Base-by-base conservation (phyloP, 2,329 filamentous ascomycete species). In the Dendryphion nanum region DNA sequence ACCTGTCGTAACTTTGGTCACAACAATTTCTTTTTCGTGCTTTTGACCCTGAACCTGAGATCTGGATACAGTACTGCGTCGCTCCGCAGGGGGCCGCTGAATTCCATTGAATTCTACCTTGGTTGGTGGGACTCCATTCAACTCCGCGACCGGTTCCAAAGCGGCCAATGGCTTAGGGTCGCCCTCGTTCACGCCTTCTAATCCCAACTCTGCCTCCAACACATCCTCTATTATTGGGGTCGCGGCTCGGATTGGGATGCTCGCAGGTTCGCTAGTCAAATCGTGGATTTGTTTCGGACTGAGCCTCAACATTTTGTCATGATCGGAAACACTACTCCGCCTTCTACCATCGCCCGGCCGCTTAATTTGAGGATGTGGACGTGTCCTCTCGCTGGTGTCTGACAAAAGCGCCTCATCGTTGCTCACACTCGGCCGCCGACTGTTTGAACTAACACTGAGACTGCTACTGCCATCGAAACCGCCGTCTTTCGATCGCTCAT, bases 221-320 rank as follows among this genome's bases (percentile, higher is more conserved):
- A 50, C 55, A 30, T 67, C 63, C 40, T 68, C 65, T 4, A 51
- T 47, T 15, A 70, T 64, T 4, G 59, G 62, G 5, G 63, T 55
- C 6, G 67, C 66, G 12, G 69, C 56, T 18, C 72, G 70, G 24
- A 76, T 54, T 3, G 76, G 74, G n/a, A 79, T 66, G 29, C 74
- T 78, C 13, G 75, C 67, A 6, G 76, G 74, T 10, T 76, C 76
- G 13, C 70, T 66, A 5, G 75, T 77, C 29, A 81, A 68, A 30
- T 77, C 75, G 29, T 76, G 69, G 3, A 81, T 74, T 55, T 78
- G 71, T 28, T 69, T 69, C 2, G 73, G 71, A 3, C 77, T 79
- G 19, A 80, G 61, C 49, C 77, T 80, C 41, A 76, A 57, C 3
- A 73, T 56, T 44, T 64, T 69, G 4, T 72, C 59, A 21, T 64